Percentiles rank a stretch among this genome's conserved stretches.
Evolutionary conservation across 306 rosid species (phyloP).

Genomic region (Vachellia collinsii): DNA sequence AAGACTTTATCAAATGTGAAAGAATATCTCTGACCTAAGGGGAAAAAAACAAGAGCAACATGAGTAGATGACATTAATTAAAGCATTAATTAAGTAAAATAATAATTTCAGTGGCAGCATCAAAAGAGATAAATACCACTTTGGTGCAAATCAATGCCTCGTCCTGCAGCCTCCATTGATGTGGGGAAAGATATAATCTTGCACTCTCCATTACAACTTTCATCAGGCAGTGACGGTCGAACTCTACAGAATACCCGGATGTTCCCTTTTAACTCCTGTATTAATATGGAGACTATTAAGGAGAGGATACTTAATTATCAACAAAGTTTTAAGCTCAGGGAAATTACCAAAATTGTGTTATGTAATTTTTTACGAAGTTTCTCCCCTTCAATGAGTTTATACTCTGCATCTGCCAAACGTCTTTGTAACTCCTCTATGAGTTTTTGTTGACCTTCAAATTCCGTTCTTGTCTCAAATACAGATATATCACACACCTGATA

Average conservation of each 20-base stretch:
- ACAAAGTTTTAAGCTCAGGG: constrained; percentile 20
- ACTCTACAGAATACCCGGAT: constrained; percentile 98
- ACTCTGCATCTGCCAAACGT: constrained; percentile 80
- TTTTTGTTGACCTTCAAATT: constrained; percentile 75
- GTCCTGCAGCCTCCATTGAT: constrained; percentile 82
- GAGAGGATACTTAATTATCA: background rate
- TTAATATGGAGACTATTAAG: constrained; percentile 35
- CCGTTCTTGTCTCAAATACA: constrained; percentile 70
- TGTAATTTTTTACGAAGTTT: constrained; percentile 84
- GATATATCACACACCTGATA: constrained; percentile 76
- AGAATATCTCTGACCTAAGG: constrained; percentile 83
- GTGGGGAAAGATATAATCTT: constrained; percentile 80
- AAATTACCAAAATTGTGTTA: constrained; percentile 86
- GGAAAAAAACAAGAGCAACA: constrained; percentile 17
- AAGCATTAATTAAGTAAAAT: constrained; percentile 20
- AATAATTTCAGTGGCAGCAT: constrained; percentile 3
- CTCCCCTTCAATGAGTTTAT: constrained; percentile 83
- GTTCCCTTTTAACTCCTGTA: constrained; percentile 97
- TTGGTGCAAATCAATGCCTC: constrained; percentile 79
- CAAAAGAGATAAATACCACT: constrained; percentile 57
- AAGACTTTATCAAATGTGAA: constrained; percentile 93
- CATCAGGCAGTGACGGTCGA: constrained; percentile 84
- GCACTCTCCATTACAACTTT: constrained; percentile 59
- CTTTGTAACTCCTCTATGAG: constrained; percentile 66
- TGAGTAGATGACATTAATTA: constrained; percentile 29